Conservation (phyloP, 2,329 filamentous ascomycete species). For the Hypocreales sp. region DNA sequence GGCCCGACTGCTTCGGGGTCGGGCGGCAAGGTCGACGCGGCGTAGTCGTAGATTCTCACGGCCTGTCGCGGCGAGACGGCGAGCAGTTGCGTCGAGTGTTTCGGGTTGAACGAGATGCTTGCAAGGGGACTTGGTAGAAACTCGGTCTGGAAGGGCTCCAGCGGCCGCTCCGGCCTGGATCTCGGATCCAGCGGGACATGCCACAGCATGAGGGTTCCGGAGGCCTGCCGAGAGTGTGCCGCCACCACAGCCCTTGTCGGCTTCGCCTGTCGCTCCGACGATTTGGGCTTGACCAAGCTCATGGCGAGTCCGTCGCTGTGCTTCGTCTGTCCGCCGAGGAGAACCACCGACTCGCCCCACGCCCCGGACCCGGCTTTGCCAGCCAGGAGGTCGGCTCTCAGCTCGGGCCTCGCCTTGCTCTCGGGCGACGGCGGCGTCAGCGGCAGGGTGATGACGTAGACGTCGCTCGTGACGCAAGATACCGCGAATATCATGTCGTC, state of each 20-base stretch:
- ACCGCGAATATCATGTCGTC: constrained; percentile 46
- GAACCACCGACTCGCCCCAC: constrained; percentile 45
- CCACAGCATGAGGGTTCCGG: constrained; percentile 42
- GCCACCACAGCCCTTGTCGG: constrained; percentile 37
- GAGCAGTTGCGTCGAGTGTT: constrained; percentile 41
- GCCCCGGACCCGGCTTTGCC: constrained; percentile 41
- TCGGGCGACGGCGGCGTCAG: constrained; percentile 44
- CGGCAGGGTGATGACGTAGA: constrained; percentile 42
- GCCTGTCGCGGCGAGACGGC: constrained; percentile 38
- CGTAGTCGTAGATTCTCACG: constrained; percentile 47
- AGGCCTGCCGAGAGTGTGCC: constrained; percentile 42
- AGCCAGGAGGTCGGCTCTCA: constrained; percentile 33
- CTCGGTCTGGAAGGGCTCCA: constrained; percentile 43
- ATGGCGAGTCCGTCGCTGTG: constrained; percentile 40
- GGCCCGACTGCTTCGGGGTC: constrained; percentile 34
- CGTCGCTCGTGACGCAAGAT: constrained; percentile 39
- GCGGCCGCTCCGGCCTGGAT: constrained; percentile 11
- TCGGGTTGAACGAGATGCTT: constrained; percentile 45
- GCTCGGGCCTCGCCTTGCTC: constrained; percentile 39
- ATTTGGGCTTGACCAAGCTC: constrained; percentile 28
- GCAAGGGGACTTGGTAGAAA: constrained; percentile 38
- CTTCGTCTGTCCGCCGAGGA: constrained; percentile 36
- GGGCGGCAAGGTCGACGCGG: constrained; percentile 31
- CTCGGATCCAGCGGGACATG: constrained; percentile 33
- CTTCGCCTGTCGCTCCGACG: constrained; percentile 20